Base-by-base conservation (phyloP, 495 filamentous ascomycete genomes). In the Cladorrhinum samala region DNA sequence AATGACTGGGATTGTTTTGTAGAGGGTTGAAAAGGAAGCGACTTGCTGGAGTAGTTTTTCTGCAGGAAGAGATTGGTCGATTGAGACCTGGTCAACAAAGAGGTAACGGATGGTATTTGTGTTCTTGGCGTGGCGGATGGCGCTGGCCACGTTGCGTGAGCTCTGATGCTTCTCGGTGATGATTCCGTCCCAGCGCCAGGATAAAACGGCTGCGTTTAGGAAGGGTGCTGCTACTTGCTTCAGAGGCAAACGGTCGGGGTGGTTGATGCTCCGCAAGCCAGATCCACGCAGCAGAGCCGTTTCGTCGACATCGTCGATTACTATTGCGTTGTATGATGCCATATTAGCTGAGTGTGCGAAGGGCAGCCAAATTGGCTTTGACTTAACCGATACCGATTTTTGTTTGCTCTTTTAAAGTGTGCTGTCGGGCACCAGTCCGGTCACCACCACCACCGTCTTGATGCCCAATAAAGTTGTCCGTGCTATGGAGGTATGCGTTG, bases 251-350 rank as follows among this genome's bases (percentile, higher is more conserved):
- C 11, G 5, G 5, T 33, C 27, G 5, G 27, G 27, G 11, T 33
- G 5, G 6, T 11, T 33, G 27, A 33, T 33, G 27, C 27, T 33
- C 11, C 27, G 27, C 5, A 33, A 11, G 6, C 27, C 27, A 11
- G 27, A 11, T 6, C 27, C 27, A 11, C 11, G 27, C 27, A 33
- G 46, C 27, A 48, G 5, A 18, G 25, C 36, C 16, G 36, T 19
- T 13, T 48, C 46, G 46, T 27, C 27, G 4, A 47, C 44, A 47
- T 47, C 19, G 14, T 17, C 13, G 23, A 36, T 23, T 13, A 27
- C 41, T 14, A 52, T 52, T 52, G 27, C 27, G 11, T 33, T 33
- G 11, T 33, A 33, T n/a, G n/a, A n/a, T n/a, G n/a, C n/a, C n/a
- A n/a, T n/a, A n/a, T n/a, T n/a, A n/a, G n/a, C n/a, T n/a, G n/a